Conservation (phyloP, 805 yeast species). For the Nakazawaea sp. region DNA sequence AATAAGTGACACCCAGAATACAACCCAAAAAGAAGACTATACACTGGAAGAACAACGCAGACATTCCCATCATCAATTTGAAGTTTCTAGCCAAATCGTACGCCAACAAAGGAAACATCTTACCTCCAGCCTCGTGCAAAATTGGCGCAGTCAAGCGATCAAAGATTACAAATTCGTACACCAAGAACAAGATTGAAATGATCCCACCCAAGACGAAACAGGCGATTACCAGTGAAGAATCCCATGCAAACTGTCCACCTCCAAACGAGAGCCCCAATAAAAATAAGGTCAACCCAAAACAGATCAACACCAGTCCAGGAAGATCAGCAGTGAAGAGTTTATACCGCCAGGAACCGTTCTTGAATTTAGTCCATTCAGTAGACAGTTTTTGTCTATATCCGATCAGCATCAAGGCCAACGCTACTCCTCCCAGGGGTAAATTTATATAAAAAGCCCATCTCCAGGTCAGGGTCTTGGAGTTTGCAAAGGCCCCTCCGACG, state of each 20-base stretch:
- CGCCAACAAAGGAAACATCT: constrained; percentile 70
- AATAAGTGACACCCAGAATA: constrained; percentile 28
- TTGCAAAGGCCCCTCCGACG: constrained; percentile 58
- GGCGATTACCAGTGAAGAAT: constrained; percentile 40
- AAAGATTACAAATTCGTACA: constrained; percentile 9
- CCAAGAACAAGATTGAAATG: constrained; percentile 24
- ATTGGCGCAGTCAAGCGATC: not conserved
- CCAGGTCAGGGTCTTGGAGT: constrained; percentile 43
- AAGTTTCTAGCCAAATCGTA: constrained; percentile 66
- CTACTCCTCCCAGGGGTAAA: constrained; percentile 57
- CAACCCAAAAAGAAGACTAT: constrained; percentile 23
- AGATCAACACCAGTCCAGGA: constrained; percentile 38
- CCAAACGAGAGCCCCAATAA: constrained; percentile 49
- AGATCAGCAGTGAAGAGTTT: constrained; percentile 33
- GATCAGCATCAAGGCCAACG: constrained; percentile 29
- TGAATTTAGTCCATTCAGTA: not conserved
- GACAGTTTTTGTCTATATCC: constrained; percentile 34
- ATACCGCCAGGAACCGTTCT: not conserved
- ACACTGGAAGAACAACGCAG: constrained; percentile 34
- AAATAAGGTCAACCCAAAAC: constrained; percentile 35
- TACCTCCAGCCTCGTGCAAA: not conserved
- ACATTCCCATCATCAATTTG: constrained; percentile 32
- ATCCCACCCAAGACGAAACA: constrained; percentile 41
- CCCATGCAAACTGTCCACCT: constrained; percentile 47
- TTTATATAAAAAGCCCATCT: constrained; percentile 73